These are phyloP conservation scores for Psilocybe azurescens DNA, from an alignment of 768 basidiomycete genomes.

Conservation along the genomic window DNA sequence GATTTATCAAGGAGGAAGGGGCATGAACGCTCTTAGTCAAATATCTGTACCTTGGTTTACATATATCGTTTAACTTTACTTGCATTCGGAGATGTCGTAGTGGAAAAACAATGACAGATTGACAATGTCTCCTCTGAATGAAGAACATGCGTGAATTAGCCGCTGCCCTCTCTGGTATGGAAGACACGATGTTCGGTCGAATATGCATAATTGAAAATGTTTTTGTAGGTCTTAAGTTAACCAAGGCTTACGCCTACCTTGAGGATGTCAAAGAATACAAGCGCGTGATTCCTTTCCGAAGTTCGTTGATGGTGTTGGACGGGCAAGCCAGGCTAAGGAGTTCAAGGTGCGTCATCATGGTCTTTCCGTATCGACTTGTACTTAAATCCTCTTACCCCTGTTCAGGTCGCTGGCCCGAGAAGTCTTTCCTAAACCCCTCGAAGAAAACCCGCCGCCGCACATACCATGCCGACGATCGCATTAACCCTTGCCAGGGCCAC, in stretches of 20 bases:
- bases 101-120: too few relatives aligned
- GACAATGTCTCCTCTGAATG: too few relatives aligned
- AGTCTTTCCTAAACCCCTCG: too few relatives aligned
- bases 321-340: conserved; percentile 93
- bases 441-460: too few relatives aligned
- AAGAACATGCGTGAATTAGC: conserved; percentile 99
- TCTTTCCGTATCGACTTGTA: background rate
- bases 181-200: background rate
- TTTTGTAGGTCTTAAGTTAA: conserved; percentile 82
- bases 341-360: conserved; percentile 72
- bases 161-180: conserved; percentile 86
- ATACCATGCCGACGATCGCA: conserved; percentile 80
- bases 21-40: too few relatives aligned
- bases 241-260: conserved; percentile 95
- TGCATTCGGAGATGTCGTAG: too few relatives aligned
- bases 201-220: background rate
- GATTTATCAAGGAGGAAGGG: too few relatives aligned
- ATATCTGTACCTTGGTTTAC: too few relatives aligned
- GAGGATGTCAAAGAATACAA: conserved; percentile 96
- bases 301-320: conserved; percentile 94
- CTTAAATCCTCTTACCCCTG: too few relatives aligned
- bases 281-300: conserved; percentile 96
- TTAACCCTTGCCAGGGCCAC: conserved; percentile 99
- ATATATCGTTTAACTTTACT: too few relatives aligned
- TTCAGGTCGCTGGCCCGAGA: too few relatives aligned